These are phyloP conservation scores for Paecilomyces fulvus DNA, from an alignment of 2,329 filamentous ascomycete genomes.

Conservation along the genomic window DNA sequence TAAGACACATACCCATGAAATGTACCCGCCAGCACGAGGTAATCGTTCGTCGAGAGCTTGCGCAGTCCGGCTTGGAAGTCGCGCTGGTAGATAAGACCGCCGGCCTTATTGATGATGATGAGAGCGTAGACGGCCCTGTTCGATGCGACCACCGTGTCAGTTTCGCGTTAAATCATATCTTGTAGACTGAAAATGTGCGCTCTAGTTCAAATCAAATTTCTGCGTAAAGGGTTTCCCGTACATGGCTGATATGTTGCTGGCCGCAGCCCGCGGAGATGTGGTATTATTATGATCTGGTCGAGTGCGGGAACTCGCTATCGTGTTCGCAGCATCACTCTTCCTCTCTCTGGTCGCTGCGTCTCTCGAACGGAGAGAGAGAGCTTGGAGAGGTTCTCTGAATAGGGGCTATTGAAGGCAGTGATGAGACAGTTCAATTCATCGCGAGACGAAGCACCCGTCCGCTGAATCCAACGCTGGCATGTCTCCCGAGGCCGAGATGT, in stretches of 20 bases:
- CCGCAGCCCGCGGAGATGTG: not conserved
- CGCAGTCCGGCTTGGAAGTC: constrained; percentile 82
- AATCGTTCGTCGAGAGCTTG: constrained; percentile 90
- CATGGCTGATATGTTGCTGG: not conserved
- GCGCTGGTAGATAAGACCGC: constrained; percentile 90
- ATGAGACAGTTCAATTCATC: not conserved
- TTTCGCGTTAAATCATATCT: not conserved
- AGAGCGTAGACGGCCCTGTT: constrained; percentile 86
- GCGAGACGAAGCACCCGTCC: not conserved
- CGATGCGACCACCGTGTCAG: not conserved
- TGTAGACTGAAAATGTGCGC: no score
- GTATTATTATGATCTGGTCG: not conserved
- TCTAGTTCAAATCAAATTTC: not conserved
- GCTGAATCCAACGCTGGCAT: not conserved
- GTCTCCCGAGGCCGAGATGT: not conserved
- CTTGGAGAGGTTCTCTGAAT: not conserved
- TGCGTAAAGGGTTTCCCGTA: not conserved
- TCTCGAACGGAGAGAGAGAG: not conserved
- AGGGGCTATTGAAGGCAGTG: not conserved
- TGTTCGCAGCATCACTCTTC: not conserved
- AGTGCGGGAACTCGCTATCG: not conserved
- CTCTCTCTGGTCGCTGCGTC: not conserved
- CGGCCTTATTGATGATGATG: constrained; percentile 98
- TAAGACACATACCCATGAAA: constrained; percentile 68
- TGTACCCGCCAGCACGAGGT: constrained; percentile 89